Base-by-base conservation (phyloP, 176 grass and related monocot genomes). In the Bolboschoenus planiculmis region DNA sequence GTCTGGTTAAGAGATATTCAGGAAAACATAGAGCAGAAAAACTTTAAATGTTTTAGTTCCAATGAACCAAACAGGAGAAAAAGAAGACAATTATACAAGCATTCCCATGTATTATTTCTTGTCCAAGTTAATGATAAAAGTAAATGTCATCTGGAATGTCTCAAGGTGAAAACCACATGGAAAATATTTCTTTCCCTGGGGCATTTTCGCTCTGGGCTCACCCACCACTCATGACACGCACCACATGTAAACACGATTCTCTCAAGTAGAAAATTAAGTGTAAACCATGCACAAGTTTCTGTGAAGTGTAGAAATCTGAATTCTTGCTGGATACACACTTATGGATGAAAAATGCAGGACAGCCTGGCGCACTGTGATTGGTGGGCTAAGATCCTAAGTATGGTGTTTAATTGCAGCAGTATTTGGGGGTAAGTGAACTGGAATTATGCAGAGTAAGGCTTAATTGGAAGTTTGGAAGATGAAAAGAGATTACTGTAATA, bases 1-100 rank as follows among this genome's bases (percentile, higher is more conserved):
- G 96, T 98, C 96, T 98, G 89, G 16, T 73, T 21, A 51, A 74
- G 6, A 85, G 4, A 73, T 46, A 18, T 79, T 79, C 46, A 79
- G 44, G 5, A 56, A 79, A 56, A 20, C 46, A 79, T 37, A 30
- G 14, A 81, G 24, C 37, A 81, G 10, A 26, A 47, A 61, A 64
- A 7, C 20, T 27, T 5, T 16, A 50, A 82, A 31, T 21, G 42
- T 61, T 24, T 4, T 30, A 29, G 4, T 78, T 18, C 24, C 44
- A 34, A 68, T 68, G 20, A 68, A 68, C 16, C 18, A 68, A 37
- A 20, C 16, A 88, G 27, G 20, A 64, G 33, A 31, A 59, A 68
- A 24, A 20, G 15, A 47, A 50, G 24, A 43, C 15, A 66, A 35
- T 66, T 66, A 64, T 16, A 66, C 15, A 66, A 7, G 15, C 31